phyloP scores from a whole-genome alignment of 169 alveolate genomes.

The Neospora caninum region DNA sequence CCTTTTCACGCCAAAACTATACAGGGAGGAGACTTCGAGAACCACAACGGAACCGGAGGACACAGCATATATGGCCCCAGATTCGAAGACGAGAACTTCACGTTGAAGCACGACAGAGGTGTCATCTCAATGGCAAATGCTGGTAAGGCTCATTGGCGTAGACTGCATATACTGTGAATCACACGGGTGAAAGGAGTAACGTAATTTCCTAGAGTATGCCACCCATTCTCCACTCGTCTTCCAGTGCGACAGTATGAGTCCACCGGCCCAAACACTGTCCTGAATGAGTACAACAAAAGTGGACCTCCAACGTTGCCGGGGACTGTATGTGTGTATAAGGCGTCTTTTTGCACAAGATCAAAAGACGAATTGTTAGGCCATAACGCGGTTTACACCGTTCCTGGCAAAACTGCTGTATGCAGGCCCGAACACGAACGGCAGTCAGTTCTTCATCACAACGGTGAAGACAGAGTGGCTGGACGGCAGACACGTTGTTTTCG shows the following conservation, averaged over 20 bases:
- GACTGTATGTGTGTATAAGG: too few species aligned
- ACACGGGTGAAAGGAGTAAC: too few species aligned
- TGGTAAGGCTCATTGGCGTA: conserved; percentile 77
- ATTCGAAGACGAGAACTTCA: conserved; percentile 94
- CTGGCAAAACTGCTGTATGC: conserved; percentile 73
- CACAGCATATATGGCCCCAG: conserved; percentile 90
- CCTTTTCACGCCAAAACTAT: conserved; percentile 7
- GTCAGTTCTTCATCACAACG: conserved; percentile 97
- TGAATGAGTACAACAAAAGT: too few species aligned
- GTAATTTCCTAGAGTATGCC: too few species aligned
- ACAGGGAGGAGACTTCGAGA: conserved; percentile 97
- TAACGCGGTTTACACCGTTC: not conserved
- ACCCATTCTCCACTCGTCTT: too few species aligned
- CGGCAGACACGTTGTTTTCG: conserved; percentile 97
- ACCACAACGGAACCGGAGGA: conserved; percentile 84
- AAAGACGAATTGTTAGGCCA: too few species aligned
- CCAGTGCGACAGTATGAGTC: too few species aligned
- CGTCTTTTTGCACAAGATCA: too few species aligned
- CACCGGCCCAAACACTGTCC: too few species aligned
- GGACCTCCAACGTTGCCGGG: too few species aligned
- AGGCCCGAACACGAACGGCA: conserved; percentile 98
- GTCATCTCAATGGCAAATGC: conserved; percentile 96
- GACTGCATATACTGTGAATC: not conserved
- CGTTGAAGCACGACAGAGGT: conserved; percentile 89
- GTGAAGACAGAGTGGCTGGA: conserved; percentile 96